Conservation (phyloP, 2,329 filamentous ascomycete species). For the Ceratocystis harringtonii region DNA sequence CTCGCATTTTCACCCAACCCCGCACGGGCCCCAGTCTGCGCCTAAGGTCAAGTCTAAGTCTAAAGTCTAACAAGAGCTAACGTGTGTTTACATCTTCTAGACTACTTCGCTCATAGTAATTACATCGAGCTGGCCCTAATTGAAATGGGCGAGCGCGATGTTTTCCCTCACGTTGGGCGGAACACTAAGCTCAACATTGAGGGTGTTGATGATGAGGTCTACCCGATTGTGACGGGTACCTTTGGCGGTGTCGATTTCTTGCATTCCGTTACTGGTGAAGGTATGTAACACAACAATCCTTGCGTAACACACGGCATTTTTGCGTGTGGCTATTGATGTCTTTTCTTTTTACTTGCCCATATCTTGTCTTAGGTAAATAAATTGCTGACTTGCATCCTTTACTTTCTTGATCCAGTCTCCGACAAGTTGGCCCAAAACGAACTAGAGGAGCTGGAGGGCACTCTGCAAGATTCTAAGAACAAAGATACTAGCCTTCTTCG, state of each 20-base stretch:
- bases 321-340: not conserved
- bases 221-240: slow-evolving; percentile 75
- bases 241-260: slow-evolving; percentile 92
- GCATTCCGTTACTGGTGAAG: slow-evolving; percentile 64
- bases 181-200: slow-evolving; percentile 54
- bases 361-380: not conserved
- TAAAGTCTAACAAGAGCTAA: not conserved
- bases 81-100: slow-evolving; percentile 26
- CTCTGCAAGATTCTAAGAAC: slow-evolving; percentile 49
- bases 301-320: not conserved
- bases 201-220: slow-evolving; percentile 52
- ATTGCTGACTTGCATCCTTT: not conserved
- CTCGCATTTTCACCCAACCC: not conserved
- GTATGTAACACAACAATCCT: slow-evolving; percentile 24
- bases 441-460: slow-evolving; percentile 74
- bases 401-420: slow-evolving; percentile 37
- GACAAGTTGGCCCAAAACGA: slow-evolving; percentile 89
- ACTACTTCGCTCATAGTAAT: slow-evolving; percentile 88
- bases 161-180: slow-evolving; percentile 79
- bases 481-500: slow-evolving; percentile 61
- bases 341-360: not conserved
- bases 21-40: not conserved
- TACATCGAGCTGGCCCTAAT: slow-evolving; percentile 79
- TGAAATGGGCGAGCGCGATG: slow-evolving; percentile 62
- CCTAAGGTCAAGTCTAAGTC: not conserved